Conservation (phyloP, 179 eudicot genomes). For the Silene vulgaris region DNA sequence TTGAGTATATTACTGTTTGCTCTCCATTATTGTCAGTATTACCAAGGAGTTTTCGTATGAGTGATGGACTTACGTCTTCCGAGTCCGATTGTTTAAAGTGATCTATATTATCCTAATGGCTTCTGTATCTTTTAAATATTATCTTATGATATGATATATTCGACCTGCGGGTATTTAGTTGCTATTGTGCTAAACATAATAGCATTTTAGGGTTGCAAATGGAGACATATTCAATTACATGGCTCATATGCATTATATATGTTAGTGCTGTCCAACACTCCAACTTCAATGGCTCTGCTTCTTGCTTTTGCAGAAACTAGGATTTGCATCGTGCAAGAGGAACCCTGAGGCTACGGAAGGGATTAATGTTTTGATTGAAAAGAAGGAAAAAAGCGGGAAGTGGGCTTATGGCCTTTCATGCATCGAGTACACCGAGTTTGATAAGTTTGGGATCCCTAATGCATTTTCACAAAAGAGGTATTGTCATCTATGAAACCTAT, state of each 20-base stretch:
- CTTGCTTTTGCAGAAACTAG: conserved; percentile 63
- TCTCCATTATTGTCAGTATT: background rate
- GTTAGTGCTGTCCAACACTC: background rate
- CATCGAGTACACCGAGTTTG: conserved; percentile 96
- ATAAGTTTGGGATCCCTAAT: conserved; percentile 71
- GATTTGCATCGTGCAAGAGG: conserved; percentile 90
- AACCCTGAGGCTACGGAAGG: conserved; percentile 90
- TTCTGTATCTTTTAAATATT: background rate
- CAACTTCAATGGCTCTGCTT: conserved; percentile 6
- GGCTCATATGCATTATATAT: background rate
- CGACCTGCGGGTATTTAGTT: background rate
- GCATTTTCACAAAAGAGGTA: conserved; percentile 61
- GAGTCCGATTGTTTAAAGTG: background rate
- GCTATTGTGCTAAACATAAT: background rate
- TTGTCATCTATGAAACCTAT: background rate
- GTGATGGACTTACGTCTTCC: background rate
- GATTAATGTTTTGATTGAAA: conserved; percentile 83
- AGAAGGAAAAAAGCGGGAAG: conserved; percentile 61
- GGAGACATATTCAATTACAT: background rate
- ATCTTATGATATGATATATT: background rate
- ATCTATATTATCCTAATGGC: background rate
- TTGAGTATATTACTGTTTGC: background rate
- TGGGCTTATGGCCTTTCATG: conserved; percentile 97
- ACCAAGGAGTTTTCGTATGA: conserved; percentile 8
- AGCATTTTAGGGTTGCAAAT: background rate